phyloP scores from a whole-genome alignment of 2,329 filamentous ascomycete genomes.

The Talaromyces sp. region DNA sequence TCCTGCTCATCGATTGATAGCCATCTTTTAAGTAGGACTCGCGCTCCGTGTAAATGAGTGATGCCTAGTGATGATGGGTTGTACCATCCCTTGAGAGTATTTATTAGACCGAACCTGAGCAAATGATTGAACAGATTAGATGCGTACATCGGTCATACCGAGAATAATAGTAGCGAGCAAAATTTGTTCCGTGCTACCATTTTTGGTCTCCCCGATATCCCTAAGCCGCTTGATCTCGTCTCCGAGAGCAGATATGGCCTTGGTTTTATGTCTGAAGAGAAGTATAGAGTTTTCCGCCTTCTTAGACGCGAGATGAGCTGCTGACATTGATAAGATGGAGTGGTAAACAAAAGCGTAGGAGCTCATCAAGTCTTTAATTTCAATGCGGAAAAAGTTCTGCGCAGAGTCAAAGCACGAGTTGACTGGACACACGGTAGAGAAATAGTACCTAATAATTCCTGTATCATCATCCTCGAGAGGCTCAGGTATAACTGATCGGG shows the following conservation, averaged over 20 bases:
- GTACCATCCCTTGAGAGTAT: background rate
- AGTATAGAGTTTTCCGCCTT: background rate
- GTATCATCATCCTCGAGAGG: background rate
- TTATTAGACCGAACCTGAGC: background rate
- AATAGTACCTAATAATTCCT: background rate
- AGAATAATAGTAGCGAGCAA: background rate
- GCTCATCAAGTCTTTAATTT: background rate
- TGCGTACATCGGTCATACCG: background rate
- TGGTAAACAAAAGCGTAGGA: background rate
- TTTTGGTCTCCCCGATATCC: background rate
- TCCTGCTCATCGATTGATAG: background rate
- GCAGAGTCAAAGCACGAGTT: background rate
- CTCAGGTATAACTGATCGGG: background rate
- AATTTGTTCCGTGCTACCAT: background rate
- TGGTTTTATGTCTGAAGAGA: background rate
- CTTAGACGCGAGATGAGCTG: background rate
- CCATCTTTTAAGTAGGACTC: conserved; percentile 10
- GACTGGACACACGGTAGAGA: background rate
- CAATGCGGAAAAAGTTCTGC: background rate
- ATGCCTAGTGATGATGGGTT: background rate
- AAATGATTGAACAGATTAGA: background rate
- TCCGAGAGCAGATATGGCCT: background rate
- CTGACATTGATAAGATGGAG: background rate
- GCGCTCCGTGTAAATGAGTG: conserved; percentile 2
- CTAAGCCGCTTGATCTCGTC: background rate